Conservation (phyloP, 2,329 filamentous ascomycete species). For the Cytospora paraplurivora region DNA sequence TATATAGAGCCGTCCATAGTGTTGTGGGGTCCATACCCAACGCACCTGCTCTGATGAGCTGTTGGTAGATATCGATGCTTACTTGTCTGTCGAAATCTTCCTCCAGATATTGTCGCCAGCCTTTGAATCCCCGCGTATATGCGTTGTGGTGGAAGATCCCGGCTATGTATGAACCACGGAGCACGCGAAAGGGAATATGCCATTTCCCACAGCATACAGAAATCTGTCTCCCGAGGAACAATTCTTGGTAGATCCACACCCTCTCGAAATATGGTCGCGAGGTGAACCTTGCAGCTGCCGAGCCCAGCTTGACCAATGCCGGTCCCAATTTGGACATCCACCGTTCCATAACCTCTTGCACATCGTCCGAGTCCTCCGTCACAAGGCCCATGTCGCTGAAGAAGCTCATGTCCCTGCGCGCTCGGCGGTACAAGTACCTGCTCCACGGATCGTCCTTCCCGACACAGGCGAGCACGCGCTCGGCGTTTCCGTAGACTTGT, state of each 20-base stretch:
- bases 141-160: too few species aligned
- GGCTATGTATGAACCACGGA: not conserved
- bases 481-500: not conserved
- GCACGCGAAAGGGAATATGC: not conserved
- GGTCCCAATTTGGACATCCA: too few species aligned
- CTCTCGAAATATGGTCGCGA: constrained; percentile 8
- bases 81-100: too few species aligned
- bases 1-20: not conserved
- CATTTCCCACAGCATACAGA: constrained; percentile 4
- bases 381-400: too few species aligned
- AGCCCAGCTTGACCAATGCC: not conserved
- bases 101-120: too few species aligned
- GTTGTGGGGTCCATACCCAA: too few species aligned
- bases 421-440: not conserved
- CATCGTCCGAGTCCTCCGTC: not conserved
- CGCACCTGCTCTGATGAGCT: too few species aligned
- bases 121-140: too few species aligned
- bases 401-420: not conserved
- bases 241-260: constrained; percentile 21
- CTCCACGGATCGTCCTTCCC: not conserved
- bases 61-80: too few species aligned
- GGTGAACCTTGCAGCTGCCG: not conserved
- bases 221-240: not conserved
- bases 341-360: not conserved
- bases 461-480: constrained; percentile 4